These are phyloP conservation scores for Blastobotrys illinoisensis DNA, from an alignment of 1,139 yeast species.

Conservation along the genomic window DNA sequence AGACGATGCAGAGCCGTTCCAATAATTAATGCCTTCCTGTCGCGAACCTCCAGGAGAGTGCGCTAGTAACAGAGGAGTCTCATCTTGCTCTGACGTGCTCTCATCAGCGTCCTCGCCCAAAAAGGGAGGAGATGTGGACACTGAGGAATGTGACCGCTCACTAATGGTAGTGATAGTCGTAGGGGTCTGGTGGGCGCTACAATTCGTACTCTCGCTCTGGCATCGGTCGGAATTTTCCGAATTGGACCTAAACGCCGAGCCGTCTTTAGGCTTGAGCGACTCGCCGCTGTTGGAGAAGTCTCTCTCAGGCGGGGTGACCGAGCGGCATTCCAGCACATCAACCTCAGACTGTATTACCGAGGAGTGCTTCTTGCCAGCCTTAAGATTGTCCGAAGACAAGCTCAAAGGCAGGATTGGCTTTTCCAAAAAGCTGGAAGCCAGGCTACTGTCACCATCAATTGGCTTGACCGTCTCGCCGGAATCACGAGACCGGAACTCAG, in stretches of 20 bases:
- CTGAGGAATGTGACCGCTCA: slow-evolving; percentile 10
- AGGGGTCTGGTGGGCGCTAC: slow-evolving; percentile 2
- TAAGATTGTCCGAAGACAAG: not conserved
- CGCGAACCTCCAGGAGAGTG: slow-evolving; percentile 5
- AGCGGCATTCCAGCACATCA: not conserved
- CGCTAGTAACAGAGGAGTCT: slow-evolving; percentile 14
- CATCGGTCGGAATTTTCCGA: not conserved
- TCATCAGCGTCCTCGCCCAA: slow-evolving; percentile 18
- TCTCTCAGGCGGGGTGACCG: not conserved
- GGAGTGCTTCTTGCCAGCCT: not conserved
- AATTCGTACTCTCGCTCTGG: not conserved
- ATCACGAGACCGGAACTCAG: not conserved
- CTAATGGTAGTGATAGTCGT: slow-evolving; percentile 1
- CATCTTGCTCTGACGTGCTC: slow-evolving; percentile 20
- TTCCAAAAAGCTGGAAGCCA: not conserved
- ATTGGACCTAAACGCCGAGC: not conserved
- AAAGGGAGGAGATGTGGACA: slow-evolving; percentile 16
- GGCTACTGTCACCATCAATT: not conserved
- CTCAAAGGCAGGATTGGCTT: not conserved
- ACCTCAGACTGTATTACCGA: not conserved
- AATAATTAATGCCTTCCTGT: not conserved
- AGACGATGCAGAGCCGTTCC: slow-evolving; percentile 11
- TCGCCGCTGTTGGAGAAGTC: not conserved
- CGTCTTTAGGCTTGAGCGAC: not conserved
- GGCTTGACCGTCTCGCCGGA: not conserved